Percentiles rank a stretch among this genome's conserved stretches.
phyloP scores from a whole-genome alignment of 345 rosid species.

The Psidium friedrichsthalianum region DNA sequence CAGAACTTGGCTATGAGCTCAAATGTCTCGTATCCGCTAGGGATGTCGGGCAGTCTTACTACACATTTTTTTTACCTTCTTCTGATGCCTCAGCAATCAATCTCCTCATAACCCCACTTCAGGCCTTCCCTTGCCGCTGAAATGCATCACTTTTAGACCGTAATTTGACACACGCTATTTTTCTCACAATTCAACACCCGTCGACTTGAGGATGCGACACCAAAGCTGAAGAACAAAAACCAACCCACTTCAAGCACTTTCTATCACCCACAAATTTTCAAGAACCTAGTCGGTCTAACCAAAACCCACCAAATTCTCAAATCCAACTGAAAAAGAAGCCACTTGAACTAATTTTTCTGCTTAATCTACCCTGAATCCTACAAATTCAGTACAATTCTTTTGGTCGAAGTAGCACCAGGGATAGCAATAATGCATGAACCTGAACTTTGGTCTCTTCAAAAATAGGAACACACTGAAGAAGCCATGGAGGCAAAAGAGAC shows the following conservation, averaged over 20 bases:
- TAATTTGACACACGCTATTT: constrained; percentile 85
- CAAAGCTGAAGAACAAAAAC: background rate
- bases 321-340: background rate
- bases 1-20: constrained; percentile 95
- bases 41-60: constrained; percentile 47
- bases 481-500: constrained; percentile 7
- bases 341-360: background rate
- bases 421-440: background rate
- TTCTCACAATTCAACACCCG: background rate
- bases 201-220: background rate
- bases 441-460: background rate
- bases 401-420: background rate
- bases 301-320: background rate
- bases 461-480: background rate
- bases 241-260: background rate
- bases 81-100: constrained; percentile 68
- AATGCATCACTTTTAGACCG: constrained; percentile 93
- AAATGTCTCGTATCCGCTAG: constrained; percentile 86
- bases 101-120: constrained; percentile 92
- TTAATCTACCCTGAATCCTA: background rate
- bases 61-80: constrained; percentile 57
- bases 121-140: constrained; percentile 93
- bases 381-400: background rate
- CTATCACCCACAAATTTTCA: background rate
- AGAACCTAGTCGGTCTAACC: background rate